phyloP scores from a whole-genome alignment of 2,329 filamentous ascomycete genomes.

The Mycosphaerella sp. region DNA sequence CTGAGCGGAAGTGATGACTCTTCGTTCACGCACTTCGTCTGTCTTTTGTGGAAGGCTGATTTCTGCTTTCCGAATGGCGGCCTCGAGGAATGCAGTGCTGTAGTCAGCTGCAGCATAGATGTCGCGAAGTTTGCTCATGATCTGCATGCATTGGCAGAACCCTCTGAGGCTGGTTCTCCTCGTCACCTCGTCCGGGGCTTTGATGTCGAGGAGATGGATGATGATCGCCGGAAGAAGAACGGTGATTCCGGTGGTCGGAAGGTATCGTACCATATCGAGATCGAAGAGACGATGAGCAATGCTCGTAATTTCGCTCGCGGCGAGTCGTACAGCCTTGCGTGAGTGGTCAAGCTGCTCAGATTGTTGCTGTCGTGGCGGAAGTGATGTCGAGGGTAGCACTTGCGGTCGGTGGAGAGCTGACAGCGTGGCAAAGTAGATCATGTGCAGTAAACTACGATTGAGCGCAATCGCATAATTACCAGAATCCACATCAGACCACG shows the following conservation, averaged over 20 bases:
- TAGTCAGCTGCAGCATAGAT: constrained; percentile 94
- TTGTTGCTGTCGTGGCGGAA: constrained; percentile 39
- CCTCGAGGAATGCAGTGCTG: constrained; percentile 89
- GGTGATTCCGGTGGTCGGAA: constrained; percentile 85
- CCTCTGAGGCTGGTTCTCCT: constrained; percentile 68
- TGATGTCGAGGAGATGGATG: constrained; percentile 88
- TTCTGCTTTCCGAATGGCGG: constrained; percentile 78
- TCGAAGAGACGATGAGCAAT: constrained; percentile 72
- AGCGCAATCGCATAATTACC: constrained; percentile 56
- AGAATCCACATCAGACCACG: constrained; percentile 49
- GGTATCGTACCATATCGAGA: constrained; percentile 65
- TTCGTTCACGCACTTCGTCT: constrained; percentile 29
- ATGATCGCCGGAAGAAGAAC: constrained; percentile 89
- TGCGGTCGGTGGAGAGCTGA: constrained; percentile 88
- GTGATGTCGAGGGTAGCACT: constrained; percentile 65
- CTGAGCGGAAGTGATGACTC: constrained; percentile 39
- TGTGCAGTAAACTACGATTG: constrained; percentile 80
- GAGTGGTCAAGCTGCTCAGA: constrained; percentile 75
- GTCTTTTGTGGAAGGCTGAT: constrained; percentile 56
- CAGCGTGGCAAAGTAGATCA: constrained; percentile 87
- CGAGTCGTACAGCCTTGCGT: constrained; percentile 71
- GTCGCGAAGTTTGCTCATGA: constrained; percentile 79
- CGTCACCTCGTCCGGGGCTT: constrained; percentile 66
- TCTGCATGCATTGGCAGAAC: constrained; percentile 87
- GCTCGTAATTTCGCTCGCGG: constrained; percentile 76